Evolutionary conservation across 2,329 filamentous ascomycete species (phyloP).

Genomic region (Epichloe hybrida): DNA sequence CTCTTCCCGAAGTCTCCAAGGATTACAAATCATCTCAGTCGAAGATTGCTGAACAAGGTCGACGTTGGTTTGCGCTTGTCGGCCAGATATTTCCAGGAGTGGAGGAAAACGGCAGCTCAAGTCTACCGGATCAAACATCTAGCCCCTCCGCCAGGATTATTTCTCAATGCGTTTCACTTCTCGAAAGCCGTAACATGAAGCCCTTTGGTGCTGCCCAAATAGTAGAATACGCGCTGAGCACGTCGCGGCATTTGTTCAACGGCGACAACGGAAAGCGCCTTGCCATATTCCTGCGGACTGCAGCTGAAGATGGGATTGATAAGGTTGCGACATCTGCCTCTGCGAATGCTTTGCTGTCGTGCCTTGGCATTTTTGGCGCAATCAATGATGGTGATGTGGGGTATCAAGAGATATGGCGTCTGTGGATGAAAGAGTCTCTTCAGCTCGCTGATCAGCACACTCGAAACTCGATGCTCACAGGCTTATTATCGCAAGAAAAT

Average conservation of each 20-base stretch:
- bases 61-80: slow-evolving; percentile 52
- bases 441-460: slow-evolving; percentile 11
- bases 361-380: slow-evolving; percentile 44
- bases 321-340: slow-evolving; percentile 56
- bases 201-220: slow-evolving; percentile 40
- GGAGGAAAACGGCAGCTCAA: slow-evolving; percentile 6
- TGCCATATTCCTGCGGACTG: slow-evolving; percentile 29
- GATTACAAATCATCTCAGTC: slow-evolving; percentile 63
- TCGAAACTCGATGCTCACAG: slow-evolving; percentile 23
- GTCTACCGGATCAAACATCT: slow-evolving; percentile 16
- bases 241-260: slow-evolving; percentile 28
- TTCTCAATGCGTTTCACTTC: slow-evolving; percentile 25
- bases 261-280: slow-evolving; percentile 21
- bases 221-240: slow-evolving; percentile 25
- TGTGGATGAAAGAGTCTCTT: slow-evolving; percentile 30
- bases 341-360: slow-evolving; percentile 49
- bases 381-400: slow-evolving; percentile 23
- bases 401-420: slow-evolving; percentile 31
- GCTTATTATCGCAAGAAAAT: slow-evolving; percentile 32
- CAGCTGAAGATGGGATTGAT: slow-evolving; percentile 42
- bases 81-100: slow-evolving; percentile 29
- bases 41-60: slow-evolving; percentile 49
- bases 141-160: slow-evolving; percentile 18
- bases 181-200: slow-evolving; percentile 40
- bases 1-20: slow-evolving; percentile 68